Base-by-base conservation (phyloP, 2,329 filamentous ascomycete species). In the Sphaerostilbella broomeana region DNA sequence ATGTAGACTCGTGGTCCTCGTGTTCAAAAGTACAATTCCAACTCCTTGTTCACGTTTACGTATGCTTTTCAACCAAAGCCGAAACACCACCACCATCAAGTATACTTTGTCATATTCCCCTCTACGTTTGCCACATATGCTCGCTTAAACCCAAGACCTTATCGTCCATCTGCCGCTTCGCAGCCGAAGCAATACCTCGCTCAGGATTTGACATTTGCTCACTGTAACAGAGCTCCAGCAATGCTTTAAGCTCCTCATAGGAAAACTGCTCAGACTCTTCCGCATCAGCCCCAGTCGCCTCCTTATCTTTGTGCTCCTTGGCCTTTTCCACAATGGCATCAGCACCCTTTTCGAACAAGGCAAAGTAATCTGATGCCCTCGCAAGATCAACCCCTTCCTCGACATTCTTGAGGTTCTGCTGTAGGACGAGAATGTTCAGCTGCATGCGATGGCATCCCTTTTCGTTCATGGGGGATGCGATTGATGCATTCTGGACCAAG, bases 371-470 rank as follows among this genome's bases (percentile, higher is more conserved):
- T 15, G 77, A 73, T 1, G 81, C 76, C 24, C 76, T 67, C 4
- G 70, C 69, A 19, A 90, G 68, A 41, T 75, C 72, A 3, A 85
- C 81, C 7, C 74, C 75, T 2, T 76, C 70, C 60, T 92, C 87
- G 38, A 98, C 81, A 50, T 94, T 94, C 67, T 95, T 95, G 40
- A 98, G 77, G 54, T 95, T 95, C 59, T 98, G 92, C 63, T 97
- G 90, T 36, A 98, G 69, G 27, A 98, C 92, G 17, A 95, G 73
- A 34, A 95, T 87, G 59, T 98, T 95, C 54, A 97, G 77, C 59
- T 88, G 83, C 77, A 98, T 88, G 25, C 88, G 77, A n/a, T 81
- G 79, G 44, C 82, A 86, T 28, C 92, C 92, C 51, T 84, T 77
- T 25, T 65, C 68, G 59, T 98, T 95, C 80, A 98, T 90, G 6